Conservation (phyloP, 192 early-diverging fungal genomes). For the Rhizophagus clarus region DNA sequence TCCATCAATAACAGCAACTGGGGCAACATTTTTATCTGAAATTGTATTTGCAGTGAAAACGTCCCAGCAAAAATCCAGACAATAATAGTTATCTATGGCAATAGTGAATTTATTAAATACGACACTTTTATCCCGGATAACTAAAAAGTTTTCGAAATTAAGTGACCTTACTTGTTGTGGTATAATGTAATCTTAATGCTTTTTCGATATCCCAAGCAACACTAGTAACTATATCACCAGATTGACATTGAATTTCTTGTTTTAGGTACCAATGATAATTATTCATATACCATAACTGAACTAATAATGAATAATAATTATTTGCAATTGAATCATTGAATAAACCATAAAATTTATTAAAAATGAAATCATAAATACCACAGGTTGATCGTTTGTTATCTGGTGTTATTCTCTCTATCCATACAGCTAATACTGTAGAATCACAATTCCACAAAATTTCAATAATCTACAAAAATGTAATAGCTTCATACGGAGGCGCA, state of each 20-base stretch:
- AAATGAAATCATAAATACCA: constrained; percentile 30
- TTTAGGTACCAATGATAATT: constrained; percentile 99
- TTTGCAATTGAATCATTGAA: too few relatives aligned
- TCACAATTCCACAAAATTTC: constrained; percentile 87
- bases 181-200: constrained; percentile 63
- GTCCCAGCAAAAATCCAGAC: constrained; percentile 43
- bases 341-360: not conserved
- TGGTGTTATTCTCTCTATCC: constrained; percentile 44
- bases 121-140: too few relatives aligned
- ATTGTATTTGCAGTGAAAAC: constrained; percentile 45
- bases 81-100: constrained; percentile 41
- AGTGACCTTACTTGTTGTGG: constrained; percentile 41
- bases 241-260: constrained; percentile 69
- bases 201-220: constrained; percentile 85
- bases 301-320: constrained; percentile 30
- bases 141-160: not conserved
- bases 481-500: not conserved
- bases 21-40: constrained; percentile 45
- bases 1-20: constrained; percentile 83
- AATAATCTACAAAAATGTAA: constrained; percentile 39
- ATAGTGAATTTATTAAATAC: not conserved
- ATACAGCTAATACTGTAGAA: constrained; percentile 83
- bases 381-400: constrained; percentile 22
- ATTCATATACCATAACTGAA: constrained; percentile 90
- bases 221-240: constrained; percentile 44